phyloP scores from a whole-genome alignment of 805 yeast species.

The Yamadazyma insecticola region DNA sequence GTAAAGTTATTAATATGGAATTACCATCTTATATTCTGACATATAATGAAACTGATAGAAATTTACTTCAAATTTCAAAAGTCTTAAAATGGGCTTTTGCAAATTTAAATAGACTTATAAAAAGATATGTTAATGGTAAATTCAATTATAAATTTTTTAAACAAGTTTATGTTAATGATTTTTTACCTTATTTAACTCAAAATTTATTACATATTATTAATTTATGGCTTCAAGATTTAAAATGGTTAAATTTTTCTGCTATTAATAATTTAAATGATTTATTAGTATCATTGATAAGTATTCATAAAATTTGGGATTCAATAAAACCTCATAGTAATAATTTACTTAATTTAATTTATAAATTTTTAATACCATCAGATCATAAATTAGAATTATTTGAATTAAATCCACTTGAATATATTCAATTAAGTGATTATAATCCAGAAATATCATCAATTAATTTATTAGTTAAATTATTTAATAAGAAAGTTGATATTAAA shows the following conservation, averaged over 20 bases:
- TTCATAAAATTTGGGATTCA: slow-evolving; percentile 56
- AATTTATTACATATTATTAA: slow-evolving; percentile 64
- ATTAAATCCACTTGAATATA: slow-evolving; percentile 83
- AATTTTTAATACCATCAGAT: slow-evolving; percentile 66
- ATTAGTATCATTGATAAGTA: slow-evolving; percentile 53
- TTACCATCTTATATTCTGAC: slow-evolving; percentile 56
- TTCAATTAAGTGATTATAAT: slow-evolving; percentile 56
- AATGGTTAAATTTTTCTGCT: slow-evolving; percentile 69
- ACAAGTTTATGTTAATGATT: slow-evolving; percentile 46
- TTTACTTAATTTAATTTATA: slow-evolving; percentile 66
- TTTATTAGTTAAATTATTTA: slow-evolving; percentile 66
- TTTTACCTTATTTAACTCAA: slow-evolving; percentile 69
- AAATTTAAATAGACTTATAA: slow-evolving; percentile 66
- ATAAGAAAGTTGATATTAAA: slow-evolving; percentile 60
- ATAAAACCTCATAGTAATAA: slow-evolving; percentile 62
- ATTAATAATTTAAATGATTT: slow-evolving; percentile 54
- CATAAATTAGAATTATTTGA: slow-evolving; percentile 71
- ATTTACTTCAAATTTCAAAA: slow-evolving; percentile 70
- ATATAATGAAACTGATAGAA: slow-evolving; percentile 35
- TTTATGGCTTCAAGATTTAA: slow-evolving; percentile 59
- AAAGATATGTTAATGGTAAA: slow-evolving; percentile 57
- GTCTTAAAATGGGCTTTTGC: slow-evolving; percentile 77
- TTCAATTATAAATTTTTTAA: slow-evolving; percentile 61
- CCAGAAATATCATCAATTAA: slow-evolving; percentile 80
- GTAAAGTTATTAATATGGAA: slow-evolving; percentile 55